Evolutionary conservation across 2,329 filamentous ascomycete species (phyloP), one percentile per base, ranked within the genome.

Genomic region (Fusarium sp.): DNA sequence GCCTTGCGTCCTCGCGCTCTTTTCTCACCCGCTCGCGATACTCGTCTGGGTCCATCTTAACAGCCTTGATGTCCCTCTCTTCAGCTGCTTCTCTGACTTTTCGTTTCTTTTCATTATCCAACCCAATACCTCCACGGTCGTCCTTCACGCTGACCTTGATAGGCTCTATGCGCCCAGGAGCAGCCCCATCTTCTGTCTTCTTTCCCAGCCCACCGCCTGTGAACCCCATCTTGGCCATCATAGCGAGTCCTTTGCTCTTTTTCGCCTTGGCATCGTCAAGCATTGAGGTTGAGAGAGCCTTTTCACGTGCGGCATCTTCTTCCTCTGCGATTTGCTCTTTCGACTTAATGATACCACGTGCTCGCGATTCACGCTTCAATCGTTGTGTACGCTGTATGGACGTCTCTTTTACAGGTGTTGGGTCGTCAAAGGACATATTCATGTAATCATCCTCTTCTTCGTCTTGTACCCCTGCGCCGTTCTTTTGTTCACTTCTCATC

Each of bases 181-280:
- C 78, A n/a, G 79, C 70, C 32, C 83, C 82, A 14, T 84, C 83
- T n/a, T 86, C 85, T 75, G 89, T 90, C 72, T 81, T 81, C 62
- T 82, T 84, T 3, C 96, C 96, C 7, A 98, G 85, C 0, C 91
- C 88, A 41, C 90, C 90, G 30, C 95, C 95, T 66, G 90, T 92
- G 84, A 97, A 99, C 2, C 96, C 96, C 87, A 99, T 94, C 82
- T 94, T 96, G 28, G 94, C 92, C 95, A 99, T 98, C 94, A 99
- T 98, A 74, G 94, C 91, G 70, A 97, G 90, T 4, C 96, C 96
- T 80, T 98, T 98, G 84, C 92, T 97, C 77, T 88, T 89, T 56
- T 89, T 87, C 22, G 88, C 84, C 22, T 82, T 82, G 11, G 85
- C 82, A 44, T 84, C 81, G 26, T 91, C 89, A 12, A 98, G 85